Percentiles rank a stretch among this genome's conserved stretches.
Evolutionary conservation across 345 rosid genomes (phyloP).

Genomic region (Stellera chamaejasme): DNA sequence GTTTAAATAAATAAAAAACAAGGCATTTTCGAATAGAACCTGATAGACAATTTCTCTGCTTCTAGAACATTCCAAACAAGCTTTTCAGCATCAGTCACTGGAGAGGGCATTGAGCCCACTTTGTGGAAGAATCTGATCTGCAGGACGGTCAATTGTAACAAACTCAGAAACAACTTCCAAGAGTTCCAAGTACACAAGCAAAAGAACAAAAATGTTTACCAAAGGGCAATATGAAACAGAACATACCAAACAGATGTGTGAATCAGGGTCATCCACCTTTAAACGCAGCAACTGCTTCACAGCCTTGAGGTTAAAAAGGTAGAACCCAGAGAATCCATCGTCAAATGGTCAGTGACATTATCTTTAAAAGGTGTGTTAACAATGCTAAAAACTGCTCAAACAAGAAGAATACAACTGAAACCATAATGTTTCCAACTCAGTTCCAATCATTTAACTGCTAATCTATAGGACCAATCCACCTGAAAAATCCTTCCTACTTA

Average conservation of each 20-base stretch:
- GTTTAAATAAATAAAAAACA: neutral
- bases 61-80: constrained; percentile 85
- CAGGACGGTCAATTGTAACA: constrained; percentile 13
- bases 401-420: too few species aligned
- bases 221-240: neutral
- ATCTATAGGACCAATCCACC: too few species aligned
- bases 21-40: constrained; percentile 34
- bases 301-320: constrained; percentile 38
- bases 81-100: constrained; percentile 63
- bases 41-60: constrained; percentile 80
- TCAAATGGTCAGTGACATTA: too few species aligned
- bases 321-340: neutral
- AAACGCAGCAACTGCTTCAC: constrained; percentile 76
- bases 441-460: too few species aligned
- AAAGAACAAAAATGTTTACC: neutral
- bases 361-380: too few species aligned
- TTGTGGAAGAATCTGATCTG: constrained; percentile 85
- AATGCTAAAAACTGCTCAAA: too few species aligned
- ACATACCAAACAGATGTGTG: constrained; percentile 86
- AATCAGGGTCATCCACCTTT: constrained; percentile 83
- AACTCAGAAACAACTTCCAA: neutral
- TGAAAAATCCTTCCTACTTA: too few species aligned
- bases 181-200: constrained; percentile 4
- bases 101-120: constrained; percentile 51
- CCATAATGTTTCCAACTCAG: too few species aligned